Base-by-base conservation (phyloP, 306 rosid genomes). In the Erythrophleum fordii region DNA sequence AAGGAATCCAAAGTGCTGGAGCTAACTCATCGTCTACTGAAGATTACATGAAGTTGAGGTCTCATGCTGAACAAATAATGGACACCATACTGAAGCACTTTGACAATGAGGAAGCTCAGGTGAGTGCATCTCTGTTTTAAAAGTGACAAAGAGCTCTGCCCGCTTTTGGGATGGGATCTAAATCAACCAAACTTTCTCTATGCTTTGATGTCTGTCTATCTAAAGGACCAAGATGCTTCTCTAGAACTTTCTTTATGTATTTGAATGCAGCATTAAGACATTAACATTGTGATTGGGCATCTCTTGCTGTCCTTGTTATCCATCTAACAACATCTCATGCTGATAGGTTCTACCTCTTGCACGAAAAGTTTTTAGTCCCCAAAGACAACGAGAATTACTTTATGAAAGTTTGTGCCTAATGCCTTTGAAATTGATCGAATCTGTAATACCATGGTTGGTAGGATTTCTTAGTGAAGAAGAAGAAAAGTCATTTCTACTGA, bases 341-440 rank as follows among this genome's bases (percentile, higher is more conserved):
- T 29, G 75, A 46, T 88, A 91, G 95, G 93, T 91, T 84, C 90
- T 91, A 76, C 95, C 95, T 6, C 90, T 89, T 82, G 93, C 91
- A 35, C 86, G 84, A 74, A 87, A 86, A 86, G 89, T 81, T 77
- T 91, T 91, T 78, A 91, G 91, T 84, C 86, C 80, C 83, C 80
- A 83, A 72, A 86, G 83, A 62, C 95, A 91, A 78, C 88, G 88
- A 31, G 93, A 89, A 81, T 77, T 91, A 35, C 75, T 91, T 80
- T 91, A 91, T 83, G 89, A 83, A 74, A 86, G 93, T 73, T 83
- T 91, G 79, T 87, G 91, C 85, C 81, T 84, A 87, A 91, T 91
- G 95, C 91, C 95, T 59, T 77, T 91, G 84, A 91, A 89, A 85
- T 74, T 91, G 84, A 91, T 91, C 56, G 95, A 91, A 60, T 79